Percentiles rank a stretch among this genome's conserved stretches.
Evolutionary conservation across 176 grass and related monocot genomes (phyloP).

Genomic region (Canna indica): DNA sequence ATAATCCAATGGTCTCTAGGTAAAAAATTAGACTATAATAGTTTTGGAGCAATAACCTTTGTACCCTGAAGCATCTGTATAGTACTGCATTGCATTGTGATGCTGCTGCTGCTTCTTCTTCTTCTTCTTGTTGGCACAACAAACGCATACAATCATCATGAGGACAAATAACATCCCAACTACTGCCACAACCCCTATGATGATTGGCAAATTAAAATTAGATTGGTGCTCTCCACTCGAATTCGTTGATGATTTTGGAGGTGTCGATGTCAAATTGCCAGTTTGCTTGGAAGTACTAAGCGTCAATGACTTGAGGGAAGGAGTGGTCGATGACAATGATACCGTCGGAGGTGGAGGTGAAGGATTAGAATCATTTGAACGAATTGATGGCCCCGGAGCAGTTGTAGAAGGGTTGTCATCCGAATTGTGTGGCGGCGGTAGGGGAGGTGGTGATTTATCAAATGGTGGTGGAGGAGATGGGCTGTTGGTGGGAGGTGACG

Average conservation of each 20-base stretch:
- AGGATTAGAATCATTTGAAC: not conserved
- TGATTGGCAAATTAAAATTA: not conserved
- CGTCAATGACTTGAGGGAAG: not conserved
- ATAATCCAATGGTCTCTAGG: not conserved
- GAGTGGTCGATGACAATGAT: not conserved
- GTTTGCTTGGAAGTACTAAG: not conserved
- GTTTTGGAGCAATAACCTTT: not conserved
- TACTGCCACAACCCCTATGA: constrained; percentile 3
- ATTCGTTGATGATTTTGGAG: not conserved
- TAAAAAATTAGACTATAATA: not conserved
- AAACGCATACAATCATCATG: constrained; percentile 21
- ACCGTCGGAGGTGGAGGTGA: not conserved
- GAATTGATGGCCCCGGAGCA: not conserved
- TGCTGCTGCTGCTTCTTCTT: constrained; percentile 8
- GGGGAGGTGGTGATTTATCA: not conserved
- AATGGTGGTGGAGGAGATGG: not conserved
- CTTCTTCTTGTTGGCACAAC: constrained; percentile 19
- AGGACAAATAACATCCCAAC: constrained; percentile 18
- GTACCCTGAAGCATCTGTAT: constrained; percentile 28
- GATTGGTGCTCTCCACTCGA: not conserved
- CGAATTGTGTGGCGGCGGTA: not conserved
- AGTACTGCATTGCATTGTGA: constrained; percentile 29
- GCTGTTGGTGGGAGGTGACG: not conserved
- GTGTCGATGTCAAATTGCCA: not conserved
- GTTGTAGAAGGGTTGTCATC: not conserved